Conservation (phyloP, 2,329 filamentous ascomycete genomes). For the Nannizziopsis arthrosporioides region DNA sequence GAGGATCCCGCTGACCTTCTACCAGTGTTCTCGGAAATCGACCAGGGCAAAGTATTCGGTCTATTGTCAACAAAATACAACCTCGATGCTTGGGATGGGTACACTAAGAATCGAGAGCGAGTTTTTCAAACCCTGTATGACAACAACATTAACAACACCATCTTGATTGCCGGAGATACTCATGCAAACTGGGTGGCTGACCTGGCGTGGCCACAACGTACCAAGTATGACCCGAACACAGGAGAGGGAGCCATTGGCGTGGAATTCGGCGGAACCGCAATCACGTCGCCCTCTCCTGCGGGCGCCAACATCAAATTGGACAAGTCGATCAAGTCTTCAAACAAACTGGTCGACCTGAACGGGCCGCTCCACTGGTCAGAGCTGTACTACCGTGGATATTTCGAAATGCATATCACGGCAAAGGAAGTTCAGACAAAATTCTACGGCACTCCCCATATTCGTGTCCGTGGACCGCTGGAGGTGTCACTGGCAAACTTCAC, state of each 20-base stretch:
- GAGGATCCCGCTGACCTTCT: neutral
- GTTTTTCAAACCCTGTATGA: slow-evolving; percentile 55
- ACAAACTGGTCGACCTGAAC: slow-evolving; percentile 42
- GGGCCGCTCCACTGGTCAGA: slow-evolving; percentile 61
- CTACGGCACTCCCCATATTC: slow-evolving; percentile 36
- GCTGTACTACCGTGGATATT: slow-evolving; percentile 63
- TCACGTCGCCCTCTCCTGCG: slow-evolving; percentile 48
- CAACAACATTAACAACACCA: slow-evolving; percentile 60
- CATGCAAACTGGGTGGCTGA: slow-evolving; percentile 56
- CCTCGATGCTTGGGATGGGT: slow-evolving; percentile 54
- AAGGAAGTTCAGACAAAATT: slow-evolving; percentile 51
- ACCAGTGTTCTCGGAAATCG: slow-evolving; percentile 21
- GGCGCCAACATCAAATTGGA: slow-evolving; percentile 48
- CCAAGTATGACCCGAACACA: slow-evolving; percentile 41
- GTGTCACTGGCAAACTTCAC: slow-evolving; percentile 30
- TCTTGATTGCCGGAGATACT: slow-evolving; percentile 59
- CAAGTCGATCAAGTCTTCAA: slow-evolving; percentile 38
- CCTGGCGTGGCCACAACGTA: slow-evolving; percentile 45
- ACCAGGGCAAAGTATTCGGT: slow-evolving; percentile 18
- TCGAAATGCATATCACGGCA: slow-evolving; percentile 48
- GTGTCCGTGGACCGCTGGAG: slow-evolving; percentile 7
- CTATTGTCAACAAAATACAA: slow-evolving; percentile 33
- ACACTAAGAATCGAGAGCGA: slow-evolving; percentile 58
- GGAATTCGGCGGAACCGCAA: slow-evolving; percentile 56
- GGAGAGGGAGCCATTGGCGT: slow-evolving; percentile 49